Percentiles rank a stretch among this genome's conserved stretches.
Evolutionary conservation across 73 alveolate genomes (phyloP).

Genomic region (Paramecium bursaria): DNA sequence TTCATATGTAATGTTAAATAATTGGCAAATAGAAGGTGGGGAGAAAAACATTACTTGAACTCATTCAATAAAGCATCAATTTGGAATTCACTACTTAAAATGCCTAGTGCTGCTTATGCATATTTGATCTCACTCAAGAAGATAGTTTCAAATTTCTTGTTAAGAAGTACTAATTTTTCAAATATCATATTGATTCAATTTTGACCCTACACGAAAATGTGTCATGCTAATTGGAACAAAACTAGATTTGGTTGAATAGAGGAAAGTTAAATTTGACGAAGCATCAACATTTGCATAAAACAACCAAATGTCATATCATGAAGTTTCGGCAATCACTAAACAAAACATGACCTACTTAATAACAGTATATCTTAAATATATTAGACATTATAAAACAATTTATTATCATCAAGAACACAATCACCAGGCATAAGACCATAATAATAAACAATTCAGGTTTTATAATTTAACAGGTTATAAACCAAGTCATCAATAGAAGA

Average conservation of each 20-base stretch:
- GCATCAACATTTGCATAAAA: too few species aligned
- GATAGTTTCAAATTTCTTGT: not conserved
- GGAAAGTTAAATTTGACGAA: too few species aligned
- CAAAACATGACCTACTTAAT: constrained; percentile 5
- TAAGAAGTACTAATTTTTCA: not conserved
- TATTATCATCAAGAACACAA: too few species aligned
- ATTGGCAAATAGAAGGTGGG: constrained; percentile 1
- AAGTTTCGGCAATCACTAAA: constrained; percentile 16
- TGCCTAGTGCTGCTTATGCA: not conserved
- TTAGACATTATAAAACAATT: too few species aligned
- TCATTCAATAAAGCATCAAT: not conserved
- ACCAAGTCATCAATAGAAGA: too few species aligned
- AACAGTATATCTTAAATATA: too few species aligned
- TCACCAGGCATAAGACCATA: too few species aligned
- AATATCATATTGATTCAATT: not conserved
- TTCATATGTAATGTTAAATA: constrained; percentile 4
- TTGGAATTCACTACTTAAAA: not conserved
- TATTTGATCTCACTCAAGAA: not conserved
- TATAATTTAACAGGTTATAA: too few species aligned
- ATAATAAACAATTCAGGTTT: too few species aligned
- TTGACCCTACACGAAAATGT: not conserved
- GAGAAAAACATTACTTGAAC: not conserved
- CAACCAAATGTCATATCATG: constrained; percentile 38
- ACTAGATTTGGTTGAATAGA: too few species aligned
- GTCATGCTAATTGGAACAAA: too few species aligned